Base-by-base conservation (phyloP, 2,329 filamentous ascomycete genomes). In the Nigrospora oryzae region DNA sequence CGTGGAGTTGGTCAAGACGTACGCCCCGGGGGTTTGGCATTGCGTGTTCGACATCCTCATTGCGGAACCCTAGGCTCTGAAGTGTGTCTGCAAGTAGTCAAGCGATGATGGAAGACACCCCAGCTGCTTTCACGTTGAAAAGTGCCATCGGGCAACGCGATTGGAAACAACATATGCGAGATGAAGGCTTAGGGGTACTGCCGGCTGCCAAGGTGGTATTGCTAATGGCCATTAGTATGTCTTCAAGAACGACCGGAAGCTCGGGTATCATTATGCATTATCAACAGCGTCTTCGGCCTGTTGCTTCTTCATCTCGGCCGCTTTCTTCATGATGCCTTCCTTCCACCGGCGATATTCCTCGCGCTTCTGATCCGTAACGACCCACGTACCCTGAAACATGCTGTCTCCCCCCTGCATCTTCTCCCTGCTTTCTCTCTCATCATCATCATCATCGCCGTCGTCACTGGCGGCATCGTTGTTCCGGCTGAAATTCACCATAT, bases 311-410 rank as follows among this genome's bases (percentile, higher is more conserved):
- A 75, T 61, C 47, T 69, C 61, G 19, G 68, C 63, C 46, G 87
- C 77, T 51, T 71, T 71, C 47, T 63, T 65, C 57, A 86, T 54
- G 23, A 88, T 74, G 1, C 60, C 64, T 5, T 71, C 68, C 61
- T 83, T 83, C 87, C 86, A 93, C 15, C 59, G 61, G 38, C 60
- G 66, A 57, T 81, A 89, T 11, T 83, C 79, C 36, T 68, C 68
- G 53, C 73, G 71, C 52, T 78, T 79, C 49, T 73, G 68, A 40
- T 83, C 78, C 50, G 81, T 83, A 53, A 90, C 62, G 55, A 82
- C 84, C 55, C 86, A 82, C 39, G 76, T 74, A 51, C 83, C 81
- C 61, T 89, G 84, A 53, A 90, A 79, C 85, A 89, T 89, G 3
- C 81, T 85, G 50, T 81, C 77, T 10, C 72, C 66, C 46, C 72